A percentile compares a stretch with the other conserved stretches of the same genome.
phyloP scores from a whole-genome alignment of 1,284 basidiomycete species.

The Neonothopanus nambi region DNA sequence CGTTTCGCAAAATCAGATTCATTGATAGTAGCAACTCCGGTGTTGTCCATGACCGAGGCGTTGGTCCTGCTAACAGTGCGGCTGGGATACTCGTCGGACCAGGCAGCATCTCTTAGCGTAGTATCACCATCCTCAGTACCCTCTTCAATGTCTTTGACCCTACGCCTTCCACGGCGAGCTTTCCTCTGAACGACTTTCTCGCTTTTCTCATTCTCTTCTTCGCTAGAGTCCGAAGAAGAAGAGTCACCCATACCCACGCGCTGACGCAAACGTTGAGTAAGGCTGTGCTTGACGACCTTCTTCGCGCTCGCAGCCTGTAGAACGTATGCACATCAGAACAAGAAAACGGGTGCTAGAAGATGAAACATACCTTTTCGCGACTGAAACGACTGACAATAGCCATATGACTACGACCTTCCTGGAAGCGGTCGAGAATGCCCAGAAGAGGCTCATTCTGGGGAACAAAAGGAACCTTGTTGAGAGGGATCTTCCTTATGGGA shows the following conservation, averaged over 20 bases:
- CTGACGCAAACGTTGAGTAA: slow-evolving; percentile 68
- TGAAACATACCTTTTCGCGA: slow-evolving; percentile 44
- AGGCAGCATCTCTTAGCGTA: slow-evolving; percentile 32
- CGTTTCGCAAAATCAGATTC: not conserved
- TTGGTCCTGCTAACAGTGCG: slow-evolving; percentile 13
- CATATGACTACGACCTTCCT: slow-evolving; percentile 90
- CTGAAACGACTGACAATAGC: slow-evolving; percentile 81
- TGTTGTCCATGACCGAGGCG: not conserved
- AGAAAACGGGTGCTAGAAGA: not conserved
- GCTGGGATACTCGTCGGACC: slow-evolving; percentile 24
- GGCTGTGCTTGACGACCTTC: slow-evolving; percentile 65
- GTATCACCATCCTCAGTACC: slow-evolving; percentile 33
- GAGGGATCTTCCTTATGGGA: slow-evolving; percentile 74
- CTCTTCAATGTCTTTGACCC: slow-evolving; percentile 29
- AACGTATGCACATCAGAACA: slow-evolving; percentile 30
- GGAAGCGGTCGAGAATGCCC: slow-evolving; percentile 87
- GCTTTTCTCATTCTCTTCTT: slow-evolving; percentile 31
- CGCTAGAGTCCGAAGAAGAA: slow-evolving; percentile 39
- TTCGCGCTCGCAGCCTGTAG: slow-evolving; percentile 62
- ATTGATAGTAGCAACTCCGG: not conserved
- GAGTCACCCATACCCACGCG: slow-evolving; percentile 68
- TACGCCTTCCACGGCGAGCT: slow-evolving; percentile 23
- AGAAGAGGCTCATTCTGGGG: slow-evolving; percentile 85
- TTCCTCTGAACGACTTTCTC: slow-evolving; percentile 16
- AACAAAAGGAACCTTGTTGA: slow-evolving; percentile 86